phyloP scores from a whole-genome alignment of 768 basidiomycete genomes.

The Butyriboletus loyo region DNA sequence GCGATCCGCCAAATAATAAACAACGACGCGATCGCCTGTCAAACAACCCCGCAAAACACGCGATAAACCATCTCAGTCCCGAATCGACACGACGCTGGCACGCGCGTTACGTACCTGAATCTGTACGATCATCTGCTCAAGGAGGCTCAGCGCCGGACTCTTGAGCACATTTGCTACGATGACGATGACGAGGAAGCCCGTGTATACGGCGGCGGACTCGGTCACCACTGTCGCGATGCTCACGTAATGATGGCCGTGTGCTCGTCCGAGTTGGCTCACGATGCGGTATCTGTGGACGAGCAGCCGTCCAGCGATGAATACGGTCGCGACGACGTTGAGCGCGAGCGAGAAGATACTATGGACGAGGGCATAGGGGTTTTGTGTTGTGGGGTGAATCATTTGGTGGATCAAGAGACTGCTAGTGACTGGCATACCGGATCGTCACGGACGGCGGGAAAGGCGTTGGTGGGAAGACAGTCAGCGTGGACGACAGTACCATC shows the following conservation, averaged over 20 bases:
- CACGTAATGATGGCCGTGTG: conserved; percentile 36
- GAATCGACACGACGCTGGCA: neutral
- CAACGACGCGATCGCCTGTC: conserved; percentile 38
- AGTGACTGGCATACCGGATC: neutral
- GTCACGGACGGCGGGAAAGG: neutral
- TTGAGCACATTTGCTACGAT: conserved; percentile 40
- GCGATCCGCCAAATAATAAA: conserved; percentile 40
- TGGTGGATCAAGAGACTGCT: conserved; percentile 29
- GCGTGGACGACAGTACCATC: neutral
- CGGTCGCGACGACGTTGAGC: conserved; percentile 30
- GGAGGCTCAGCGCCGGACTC: conserved; percentile 40
- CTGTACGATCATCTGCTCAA: conserved; percentile 21
- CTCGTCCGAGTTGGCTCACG: conserved; percentile 29
- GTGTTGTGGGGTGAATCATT: neutral
- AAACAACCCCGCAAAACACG: neutral
- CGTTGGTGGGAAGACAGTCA: neutral
- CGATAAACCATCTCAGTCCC: neutral
- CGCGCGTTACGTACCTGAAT: conserved; percentile 5
- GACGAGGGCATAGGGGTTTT: conserved; percentile 12
- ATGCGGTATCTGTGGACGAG: conserved; percentile 19
- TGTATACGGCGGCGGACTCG: conserved; percentile 46
- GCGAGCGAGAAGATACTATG: conserved; percentile 25
- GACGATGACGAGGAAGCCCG: conserved; percentile 38
- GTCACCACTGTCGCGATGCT: conserved; percentile 38
- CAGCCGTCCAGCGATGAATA: conserved; percentile 29